A percentile compares a stretch with the other conserved stretches of the same genome.
These are phyloP conservation scores for Buxus sempervirens DNA, from an alignment of 164 flowering plant species.

Conservation along the genomic window DNA sequence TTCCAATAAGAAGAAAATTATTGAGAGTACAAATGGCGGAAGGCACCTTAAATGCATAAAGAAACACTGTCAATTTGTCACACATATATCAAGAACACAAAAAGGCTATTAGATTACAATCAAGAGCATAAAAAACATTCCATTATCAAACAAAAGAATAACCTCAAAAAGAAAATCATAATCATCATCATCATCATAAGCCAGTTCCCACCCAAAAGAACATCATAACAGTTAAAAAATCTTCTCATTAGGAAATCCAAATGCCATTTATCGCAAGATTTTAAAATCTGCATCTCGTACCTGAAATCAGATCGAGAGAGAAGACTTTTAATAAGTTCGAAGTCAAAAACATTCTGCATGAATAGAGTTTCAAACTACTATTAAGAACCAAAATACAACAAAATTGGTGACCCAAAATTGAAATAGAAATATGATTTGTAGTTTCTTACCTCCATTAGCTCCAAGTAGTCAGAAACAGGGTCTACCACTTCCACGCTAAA, in stretches of 20 bases:
- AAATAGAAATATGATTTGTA: conserved; percentile 1
- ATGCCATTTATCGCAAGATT: not conserved
- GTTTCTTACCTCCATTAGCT: conserved; percentile 74
- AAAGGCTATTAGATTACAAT: no score
- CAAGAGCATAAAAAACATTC: no score
- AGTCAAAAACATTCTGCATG: conserved; percentile 91
- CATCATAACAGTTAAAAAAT: not conserved
- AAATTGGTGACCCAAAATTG: not conserved
- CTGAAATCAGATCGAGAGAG: conserved; percentile 77
- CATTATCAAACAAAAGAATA: no score
- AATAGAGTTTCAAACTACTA: conserved; percentile 7
- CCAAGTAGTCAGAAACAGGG: conserved; percentile 93
- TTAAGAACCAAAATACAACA: not conserved
- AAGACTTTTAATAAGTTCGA: conserved; percentile 71
- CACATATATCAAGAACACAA: not conserved
- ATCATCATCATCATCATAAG: no score
- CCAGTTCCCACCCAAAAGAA: no score
- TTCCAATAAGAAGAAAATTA: not conserved
- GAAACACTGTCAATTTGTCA: not conserved
- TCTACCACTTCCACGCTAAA: conserved; percentile 89
- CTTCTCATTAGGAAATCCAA: not conserved
- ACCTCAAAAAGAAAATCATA: not conserved
- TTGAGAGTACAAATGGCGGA: not conserved
- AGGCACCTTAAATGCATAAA: not conserved
- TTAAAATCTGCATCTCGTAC: conserved; percentile 30